A percentile compares a stretch with the other conserved stretches of the same genome.
phyloP scores from a whole-genome alignment of 1,284 basidiomycete genomes.

The Inonotus hispidus region DNA sequence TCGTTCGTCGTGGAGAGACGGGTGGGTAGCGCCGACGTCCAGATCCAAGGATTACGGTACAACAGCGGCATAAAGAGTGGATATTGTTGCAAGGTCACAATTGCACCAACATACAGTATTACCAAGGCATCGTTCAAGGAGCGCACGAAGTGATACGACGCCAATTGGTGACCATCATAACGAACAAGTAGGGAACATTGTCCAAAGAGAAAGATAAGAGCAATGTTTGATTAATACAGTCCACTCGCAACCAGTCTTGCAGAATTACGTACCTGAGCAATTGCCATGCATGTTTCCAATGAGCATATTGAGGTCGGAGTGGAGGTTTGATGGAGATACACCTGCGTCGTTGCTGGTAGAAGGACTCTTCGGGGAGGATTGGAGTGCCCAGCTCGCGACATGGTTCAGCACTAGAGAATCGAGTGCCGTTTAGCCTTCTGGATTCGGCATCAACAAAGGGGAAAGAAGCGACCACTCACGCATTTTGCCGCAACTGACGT shows the following conservation, averaged over 20 bases:
- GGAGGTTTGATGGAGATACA: background rate
- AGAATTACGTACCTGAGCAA: background rate
- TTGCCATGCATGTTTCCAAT: background rate
- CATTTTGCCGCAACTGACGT: conserved; percentile 59
- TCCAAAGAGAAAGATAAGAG: background rate
- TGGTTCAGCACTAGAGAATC: conserved; percentile 12
- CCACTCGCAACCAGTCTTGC: background rate
- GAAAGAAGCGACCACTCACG: conserved; percentile 37
- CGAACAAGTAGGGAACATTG: background rate
- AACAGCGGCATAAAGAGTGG: background rate
- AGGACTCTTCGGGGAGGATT: background rate
- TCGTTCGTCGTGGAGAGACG: background rate
- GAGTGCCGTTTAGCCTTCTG: background rate
- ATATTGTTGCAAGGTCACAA: background rate
- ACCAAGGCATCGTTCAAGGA: background rate
- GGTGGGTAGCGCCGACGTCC: background rate
- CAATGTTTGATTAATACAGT: background rate
- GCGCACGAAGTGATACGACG: background rate
- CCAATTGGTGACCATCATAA: background rate
- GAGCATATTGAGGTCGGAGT: background rate
- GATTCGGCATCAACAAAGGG: background rate
- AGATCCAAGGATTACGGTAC: background rate
- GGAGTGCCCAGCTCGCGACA: conserved; percentile 16
- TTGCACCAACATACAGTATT: background rate
- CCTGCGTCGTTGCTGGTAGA: background rate